These are phyloP conservation scores for Ehretia macrophylla DNA, from an alignment of 257 asterid species.

Conservation along the genomic window DNA sequence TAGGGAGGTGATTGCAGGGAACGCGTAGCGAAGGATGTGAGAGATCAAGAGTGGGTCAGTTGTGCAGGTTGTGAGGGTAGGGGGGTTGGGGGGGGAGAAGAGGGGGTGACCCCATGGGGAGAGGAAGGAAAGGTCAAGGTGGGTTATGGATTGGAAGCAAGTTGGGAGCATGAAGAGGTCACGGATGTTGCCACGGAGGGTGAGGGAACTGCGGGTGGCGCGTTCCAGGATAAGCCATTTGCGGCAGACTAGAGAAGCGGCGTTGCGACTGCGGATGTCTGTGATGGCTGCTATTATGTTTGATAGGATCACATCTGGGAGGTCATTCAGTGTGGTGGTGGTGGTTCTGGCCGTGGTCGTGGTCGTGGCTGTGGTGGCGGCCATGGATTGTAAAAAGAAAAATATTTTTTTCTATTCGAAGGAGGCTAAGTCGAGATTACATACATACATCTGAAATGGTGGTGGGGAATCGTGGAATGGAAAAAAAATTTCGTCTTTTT, in stretches of 20 bases:
- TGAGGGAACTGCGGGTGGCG: constrained; percentile 61
- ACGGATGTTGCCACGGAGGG: constrained; percentile 81
- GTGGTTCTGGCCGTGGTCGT: neutral
- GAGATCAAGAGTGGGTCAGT: constrained; percentile 47
- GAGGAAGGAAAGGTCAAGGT: constrained; percentile 75
- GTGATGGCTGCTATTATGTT: constrained; percentile 62
- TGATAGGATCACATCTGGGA: constrained; percentile 72
- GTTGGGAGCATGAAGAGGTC: constrained; percentile 60
- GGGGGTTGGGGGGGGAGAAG: constrained; percentile 30
- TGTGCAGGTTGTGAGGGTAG: constrained; percentile 24
- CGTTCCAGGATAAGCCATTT: constrained; percentile 71
- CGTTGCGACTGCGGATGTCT: constrained; percentile 79
- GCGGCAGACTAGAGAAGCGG: constrained; percentile 61
- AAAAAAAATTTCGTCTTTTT: too few relatives aligned
- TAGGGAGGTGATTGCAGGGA: constrained; percentile 53
- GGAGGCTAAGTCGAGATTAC: too few relatives aligned
- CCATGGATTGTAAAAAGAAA: constrained; percentile 1
- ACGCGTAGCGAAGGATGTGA: constrained; percentile 57
- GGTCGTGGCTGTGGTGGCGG: constrained; percentile 10
- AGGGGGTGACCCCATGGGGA: constrained; percentile 92
- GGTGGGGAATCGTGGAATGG: too few relatives aligned
- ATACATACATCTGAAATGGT: too few relatives aligned
- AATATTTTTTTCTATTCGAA: neutral
- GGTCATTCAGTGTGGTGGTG: constrained; percentile 48
- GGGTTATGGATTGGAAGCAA: constrained; percentile 54